Evolutionary conservation across 2,329 filamentous ascomycete species (phyloP), one percentile per base, ranked within the genome.

Genomic region (Cyphellophora europaea): DNA sequence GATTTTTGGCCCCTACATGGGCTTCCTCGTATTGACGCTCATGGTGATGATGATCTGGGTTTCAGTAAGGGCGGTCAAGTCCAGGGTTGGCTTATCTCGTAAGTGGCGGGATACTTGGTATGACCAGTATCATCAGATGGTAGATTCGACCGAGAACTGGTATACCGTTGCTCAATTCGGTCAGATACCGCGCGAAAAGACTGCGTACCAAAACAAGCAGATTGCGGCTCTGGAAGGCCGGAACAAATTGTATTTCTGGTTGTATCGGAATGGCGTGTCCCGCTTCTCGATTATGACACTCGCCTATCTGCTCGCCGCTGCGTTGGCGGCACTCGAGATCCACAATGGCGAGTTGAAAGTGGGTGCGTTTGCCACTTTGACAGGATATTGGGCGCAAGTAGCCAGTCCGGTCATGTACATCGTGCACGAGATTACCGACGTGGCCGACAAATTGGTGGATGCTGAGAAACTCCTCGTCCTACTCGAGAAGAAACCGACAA

Each of bases 1-100:
- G 33, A 63, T 78, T 8, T 82, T 82, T 50, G 77, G 79, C 44
- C 58, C 66, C 8, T 79, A 74, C 40, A 72, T 77, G 64, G 62
- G 63, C 3, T 53, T 74, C 32, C 62, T 69, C 18, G 57, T 71
- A 34, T 57, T 60, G 5, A 54, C 60, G 18, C 65, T 66, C 13
- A 60, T 61, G 11, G 48, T 69, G 14, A 51, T 67, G 8, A 79
- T 75, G 49, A 50, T 75, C 28, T 74, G 67, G 54, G 67, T 32
- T 64, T 68, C 33, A 35, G 60, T 49, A 2, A 50, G 49, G 11
- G 55, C 66, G 35, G 42, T 64, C 36, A 49, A 50, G 29, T 47
- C 56, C 53, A 57, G 65, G 52, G 44, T 60, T 42, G 40, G 54
- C 13, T 52, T 65, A 45, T 49, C 61, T 45, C 49, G 66, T 12